Base-by-base conservation (phyloP, 1,284 basidiomycete species). In the Amylostereum areolatum region DNA sequence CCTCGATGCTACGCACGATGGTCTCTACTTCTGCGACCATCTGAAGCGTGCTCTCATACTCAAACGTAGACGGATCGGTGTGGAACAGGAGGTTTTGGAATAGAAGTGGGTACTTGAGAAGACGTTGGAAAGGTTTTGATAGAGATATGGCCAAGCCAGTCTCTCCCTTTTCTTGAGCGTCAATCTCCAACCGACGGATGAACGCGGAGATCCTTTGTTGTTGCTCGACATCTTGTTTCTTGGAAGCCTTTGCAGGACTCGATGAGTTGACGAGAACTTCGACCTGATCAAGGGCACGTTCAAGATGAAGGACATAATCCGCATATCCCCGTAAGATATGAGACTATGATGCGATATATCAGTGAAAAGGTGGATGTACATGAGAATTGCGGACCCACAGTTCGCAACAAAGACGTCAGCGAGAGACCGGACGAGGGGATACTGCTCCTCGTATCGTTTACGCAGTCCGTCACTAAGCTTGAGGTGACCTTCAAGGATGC, bases 1-100 rank as follows among this genome's bases (percentile, higher is more conserved):
- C 94, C 67, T 99, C 96, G 52, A 99, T 97, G 50, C 87, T 91
- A 44, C 95, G 80, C 39, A 99, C 94, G 57, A 98, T 95, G 10
- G 80, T 83, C 70, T 99, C 95, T 11, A 99, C 92, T 64, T 97
- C 94, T 27, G 94, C 92, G 0, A 97, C 94, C 92, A 98, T 96
- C 61, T 88, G 85, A 37, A 97, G 73, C 3, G 94, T 97, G 59
- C 87, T 91, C 64, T 99, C 96, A 62, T 97, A 99, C 70, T 99
- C 96, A 62, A 88, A 93, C 2, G 94, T 94, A 56, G 92, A 95
- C 1, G 96, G 93, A 61, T 98, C 96, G 7, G 96, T 97, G 66
- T 96, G 90, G 70, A 87, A 96, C 44, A 96, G 80, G n/a, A 97
- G 77, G 66, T 97, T 97, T 69, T 98, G 95, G 71, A 98, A 97